A percentile compares a stretch with the other conserved stretches of the same genome.
phyloP scores from a whole-genome alignment of 768 basidiomycete species.

The Sarcodon sp. region DNA sequence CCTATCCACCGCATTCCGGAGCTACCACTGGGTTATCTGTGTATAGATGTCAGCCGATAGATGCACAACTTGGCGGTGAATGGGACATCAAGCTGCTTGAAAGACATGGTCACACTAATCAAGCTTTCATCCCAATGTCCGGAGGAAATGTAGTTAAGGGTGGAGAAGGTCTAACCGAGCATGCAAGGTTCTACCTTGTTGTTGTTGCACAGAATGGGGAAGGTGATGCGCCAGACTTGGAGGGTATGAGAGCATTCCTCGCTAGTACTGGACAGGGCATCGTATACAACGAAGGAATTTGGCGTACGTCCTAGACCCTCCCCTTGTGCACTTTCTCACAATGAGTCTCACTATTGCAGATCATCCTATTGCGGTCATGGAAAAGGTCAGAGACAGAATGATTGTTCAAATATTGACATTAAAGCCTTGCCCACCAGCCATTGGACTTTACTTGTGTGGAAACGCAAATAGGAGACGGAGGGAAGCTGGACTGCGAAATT shows the following conservation, averaged over 20 bases:
- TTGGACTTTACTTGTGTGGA: constrained; percentile 87
- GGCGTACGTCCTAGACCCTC: constrained; percentile 57
- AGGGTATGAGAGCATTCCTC: constrained; percentile 68
- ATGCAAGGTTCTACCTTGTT: constrained; percentile 58
- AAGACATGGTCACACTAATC: constrained; percentile 80
- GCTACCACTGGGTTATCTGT: constrained; percentile 70
- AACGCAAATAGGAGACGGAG: constrained; percentile 81
- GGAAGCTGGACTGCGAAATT: constrained; percentile 77
- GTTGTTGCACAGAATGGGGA: constrained; percentile 73
- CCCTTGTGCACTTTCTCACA: background rate
- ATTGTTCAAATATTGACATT: background rate
- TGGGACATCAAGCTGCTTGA: constrained; percentile 68
- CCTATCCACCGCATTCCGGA: constrained; percentile 43
- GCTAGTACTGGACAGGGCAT: constrained; percentile 78
- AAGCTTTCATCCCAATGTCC: constrained; percentile 93
- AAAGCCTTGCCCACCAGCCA: constrained; percentile 22
- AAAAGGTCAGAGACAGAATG: constrained; percentile 34
- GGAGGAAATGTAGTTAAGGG: constrained; percentile 19
- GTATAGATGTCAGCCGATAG: constrained; percentile 65
- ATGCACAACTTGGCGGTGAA: constrained; percentile 28
- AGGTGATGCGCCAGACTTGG: constrained; percentile 68
- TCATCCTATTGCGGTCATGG: constrained; percentile 83
- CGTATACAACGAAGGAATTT: constrained; percentile 69
- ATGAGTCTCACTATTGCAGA: constrained; percentile 30
- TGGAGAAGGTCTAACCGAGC: constrained; percentile 33